Conservation (phyloP, 2,329 filamentous ascomycete genomes). For the Xenoacremonium recifei region DNA sequence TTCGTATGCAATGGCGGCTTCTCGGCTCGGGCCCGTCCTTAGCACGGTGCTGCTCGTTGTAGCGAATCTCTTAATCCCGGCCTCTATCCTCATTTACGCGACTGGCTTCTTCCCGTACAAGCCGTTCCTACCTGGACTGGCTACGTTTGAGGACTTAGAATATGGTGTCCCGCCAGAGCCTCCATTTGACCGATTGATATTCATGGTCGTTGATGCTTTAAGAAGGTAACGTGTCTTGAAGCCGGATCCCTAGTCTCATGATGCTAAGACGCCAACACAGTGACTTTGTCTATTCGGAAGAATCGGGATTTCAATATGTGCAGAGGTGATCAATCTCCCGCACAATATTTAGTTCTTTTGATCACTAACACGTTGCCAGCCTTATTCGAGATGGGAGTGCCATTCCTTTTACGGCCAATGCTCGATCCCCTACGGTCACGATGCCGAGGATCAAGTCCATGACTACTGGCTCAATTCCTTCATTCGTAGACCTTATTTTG, state of each 20-base stretch:
- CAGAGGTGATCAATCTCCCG: slow-evolving; percentile 65
- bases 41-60: slow-evolving; percentile 51
- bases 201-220: slow-evolving; percentile 97
- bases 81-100: slow-evolving; percentile 75
- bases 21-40: slow-evolving; percentile 23
- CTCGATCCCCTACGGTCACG: slow-evolving; percentile 94
- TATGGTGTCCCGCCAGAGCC: slow-evolving; percentile 59
- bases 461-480: slow-evolving; percentile 96
- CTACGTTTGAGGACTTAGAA: slow-evolving; percentile 59
- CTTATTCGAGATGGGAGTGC: slow-evolving; percentile 81
- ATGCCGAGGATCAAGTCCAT: slow-evolving; percentile 98
- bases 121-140: slow-evolving; percentile 83
- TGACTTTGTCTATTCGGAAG: slow-evolving; percentile 85
- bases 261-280: slow-evolving; percentile 43
- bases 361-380: slow-evolving; percentile 43
- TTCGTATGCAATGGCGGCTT: slow-evolving; percentile 21
- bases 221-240: slow-evolving; percentile 61
- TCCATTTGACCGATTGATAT: slow-evolving; percentile 85
- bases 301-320: slow-evolving; percentile 82
- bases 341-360: not conserved
- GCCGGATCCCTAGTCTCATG: not conserved
- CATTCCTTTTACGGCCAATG: slow-evolving; percentile 91
- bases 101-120: slow-evolving; percentile 98
- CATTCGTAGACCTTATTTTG: slow-evolving; percentile 93
- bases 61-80: slow-evolving; percentile 75